Evolutionary conservation across 2,329 filamentous ascomycete species (phyloP).

Genomic region (Mycosphaerelloides madeirae): DNA sequence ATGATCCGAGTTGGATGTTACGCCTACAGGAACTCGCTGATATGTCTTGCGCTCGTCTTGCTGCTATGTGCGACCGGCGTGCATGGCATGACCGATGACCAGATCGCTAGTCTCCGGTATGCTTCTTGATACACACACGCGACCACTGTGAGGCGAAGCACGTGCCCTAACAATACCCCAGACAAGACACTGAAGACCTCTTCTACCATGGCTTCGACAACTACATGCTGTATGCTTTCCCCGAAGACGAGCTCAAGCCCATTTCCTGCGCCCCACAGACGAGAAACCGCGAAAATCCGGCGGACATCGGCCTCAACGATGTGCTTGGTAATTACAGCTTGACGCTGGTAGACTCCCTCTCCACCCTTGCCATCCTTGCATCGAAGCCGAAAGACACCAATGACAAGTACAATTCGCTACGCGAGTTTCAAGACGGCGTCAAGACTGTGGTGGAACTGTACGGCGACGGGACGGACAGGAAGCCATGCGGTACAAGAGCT

Average conservation of each 20-base stretch:
- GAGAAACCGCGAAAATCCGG: constrained; percentile 73
- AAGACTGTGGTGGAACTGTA: constrained; percentile 73
- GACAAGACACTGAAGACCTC: constrained; percentile 58
- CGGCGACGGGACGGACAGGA: constrained; percentile 73
- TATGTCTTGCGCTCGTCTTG: constrained; percentile 13
- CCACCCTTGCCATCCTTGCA: constrained; percentile 86
- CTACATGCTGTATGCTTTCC: constrained; percentile 91
- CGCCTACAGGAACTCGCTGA: no score
- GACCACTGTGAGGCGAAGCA: not conserved
- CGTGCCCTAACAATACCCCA: constrained; percentile 12
- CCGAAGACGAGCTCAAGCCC: constrained; percentile 90
- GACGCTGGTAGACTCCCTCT: constrained; percentile 90
- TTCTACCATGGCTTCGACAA: constrained; percentile 97
- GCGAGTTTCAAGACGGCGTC: constrained; percentile 73
- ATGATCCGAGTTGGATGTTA: no score
- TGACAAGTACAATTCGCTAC: constrained; percentile 42
- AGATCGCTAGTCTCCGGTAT: constrained; percentile 36
- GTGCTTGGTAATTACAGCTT: constrained; percentile 95
- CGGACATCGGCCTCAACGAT: constrained; percentile 85
- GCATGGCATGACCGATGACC: constrained; percentile 44
- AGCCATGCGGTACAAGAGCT: constrained; percentile 65
- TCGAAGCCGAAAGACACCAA: constrained; percentile 56
- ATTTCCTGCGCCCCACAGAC: constrained; percentile 79
- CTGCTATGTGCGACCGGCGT: constrained; percentile 31
- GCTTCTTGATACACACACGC: not conserved